Percentiles rank a stretch among this genome's conserved stretches.
Conservation (phyloP, 805 yeast genomes). For the Lipomyces chichibuensis region DNA sequence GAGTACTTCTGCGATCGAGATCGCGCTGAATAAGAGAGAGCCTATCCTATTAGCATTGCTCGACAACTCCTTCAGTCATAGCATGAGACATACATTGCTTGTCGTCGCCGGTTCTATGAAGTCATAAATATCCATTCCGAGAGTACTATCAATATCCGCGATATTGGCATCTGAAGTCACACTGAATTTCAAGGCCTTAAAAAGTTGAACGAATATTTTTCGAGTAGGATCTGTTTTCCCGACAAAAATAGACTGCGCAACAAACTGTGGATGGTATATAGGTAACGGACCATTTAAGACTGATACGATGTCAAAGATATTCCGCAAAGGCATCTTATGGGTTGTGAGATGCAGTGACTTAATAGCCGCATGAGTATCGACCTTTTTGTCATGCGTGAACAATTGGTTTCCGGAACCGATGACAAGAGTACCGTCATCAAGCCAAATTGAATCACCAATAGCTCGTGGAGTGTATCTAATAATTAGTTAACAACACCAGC, state of each 20-base stretch:
- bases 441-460: constrained; percentile 90
- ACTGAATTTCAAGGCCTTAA: constrained; percentile 57
- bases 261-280: constrained; percentile 83
- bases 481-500: not conserved
- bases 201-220: constrained; percentile 58
- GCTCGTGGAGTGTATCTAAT: constrained; percentile 60
- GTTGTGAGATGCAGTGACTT: constrained; percentile 62
- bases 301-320: constrained; percentile 68
- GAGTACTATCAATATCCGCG: constrained; percentile 42
- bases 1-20: constrained; percentile 27
- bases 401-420: constrained; percentile 90
- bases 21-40: constrained; percentile 6
- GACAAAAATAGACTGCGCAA: constrained; percentile 72
- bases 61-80: constrained; percentile 11
- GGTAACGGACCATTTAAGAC: constrained; percentile 89
- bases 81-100: not conserved
- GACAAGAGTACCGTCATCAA: constrained; percentile 73
- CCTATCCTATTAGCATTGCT: not conserved
- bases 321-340: constrained; percentile 43
- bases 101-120: constrained; percentile 35
- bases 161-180: constrained; percentile 49
- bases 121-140: constrained; percentile 43
- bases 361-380: constrained; percentile 59
- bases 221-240: constrained; percentile 61
- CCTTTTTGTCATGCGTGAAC: constrained; percentile 71